These are phyloP conservation scores for Stellera chamaejasme DNA, from an alignment of 345 rosid genomes.

Conservation along the genomic window DNA sequence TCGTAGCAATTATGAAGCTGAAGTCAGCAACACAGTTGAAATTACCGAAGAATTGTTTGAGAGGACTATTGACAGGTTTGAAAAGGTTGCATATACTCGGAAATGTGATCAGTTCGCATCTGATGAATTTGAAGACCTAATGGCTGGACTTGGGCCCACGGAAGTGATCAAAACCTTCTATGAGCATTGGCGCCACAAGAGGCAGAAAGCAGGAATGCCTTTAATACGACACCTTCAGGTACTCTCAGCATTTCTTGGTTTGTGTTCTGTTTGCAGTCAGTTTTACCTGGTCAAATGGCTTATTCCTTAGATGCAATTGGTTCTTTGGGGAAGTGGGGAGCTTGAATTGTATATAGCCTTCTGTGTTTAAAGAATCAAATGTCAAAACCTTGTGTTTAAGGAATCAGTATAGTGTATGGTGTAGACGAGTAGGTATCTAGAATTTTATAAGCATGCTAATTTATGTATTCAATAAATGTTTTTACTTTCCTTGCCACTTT, in stretches of 20 bases:
- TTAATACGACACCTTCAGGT: conserved; percentile 96
- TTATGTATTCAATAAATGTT: too few relatives aligned
- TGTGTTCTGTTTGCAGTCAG: neutral
- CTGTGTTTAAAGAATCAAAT: too few relatives aligned
- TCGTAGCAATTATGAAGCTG: conserved; percentile 32
- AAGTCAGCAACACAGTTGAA: conserved; percentile 25
- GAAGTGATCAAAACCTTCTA: conserved; percentile 39
- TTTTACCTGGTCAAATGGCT: neutral
- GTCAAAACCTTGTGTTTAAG: too few relatives aligned
- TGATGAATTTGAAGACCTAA: conserved; percentile 60
- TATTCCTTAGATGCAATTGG: neutral
- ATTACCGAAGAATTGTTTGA: conserved; percentile 61
- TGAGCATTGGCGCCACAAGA: conserved; percentile 74
- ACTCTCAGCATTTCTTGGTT: conserved; percentile 8
- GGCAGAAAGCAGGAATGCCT: conserved; percentile 79
- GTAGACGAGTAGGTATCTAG: too few relatives aligned
- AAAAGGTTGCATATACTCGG: conserved; percentile 76
- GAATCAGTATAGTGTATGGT: too few relatives aligned
- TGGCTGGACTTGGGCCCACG: conserved; percentile 45
- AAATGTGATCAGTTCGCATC: conserved; percentile 56
- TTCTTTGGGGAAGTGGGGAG: too few relatives aligned
- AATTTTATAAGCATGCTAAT: too few relatives aligned
- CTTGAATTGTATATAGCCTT: too few relatives aligned
- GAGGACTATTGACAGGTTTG: conserved; percentile 75
- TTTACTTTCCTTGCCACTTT: too few relatives aligned